Evolutionary conservation across 1,284 basidiomycete genomes (phyloP).

Genomic region (Inonotus hispidus): DNA sequence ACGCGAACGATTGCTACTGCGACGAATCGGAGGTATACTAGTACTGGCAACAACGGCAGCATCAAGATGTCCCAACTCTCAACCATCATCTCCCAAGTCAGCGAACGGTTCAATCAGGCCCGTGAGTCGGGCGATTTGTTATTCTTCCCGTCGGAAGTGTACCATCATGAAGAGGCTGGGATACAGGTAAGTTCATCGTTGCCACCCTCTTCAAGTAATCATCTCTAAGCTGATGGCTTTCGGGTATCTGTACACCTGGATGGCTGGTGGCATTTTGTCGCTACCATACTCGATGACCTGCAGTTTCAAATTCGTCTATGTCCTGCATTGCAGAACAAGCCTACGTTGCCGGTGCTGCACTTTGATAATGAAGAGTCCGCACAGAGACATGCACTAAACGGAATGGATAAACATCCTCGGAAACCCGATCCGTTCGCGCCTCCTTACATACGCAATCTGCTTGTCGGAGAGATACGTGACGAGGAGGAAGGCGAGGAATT

Average conservation of each 20-base stretch:
- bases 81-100: conserved; percentile 52
- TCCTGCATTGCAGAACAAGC: conserved; percentile 76
- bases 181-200: conserved; percentile 46
- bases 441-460: conserved; percentile 71
- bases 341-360: conserved; percentile 42
- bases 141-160: conserved; percentile 69
- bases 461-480: conserved; percentile 66
- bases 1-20: not conserved
- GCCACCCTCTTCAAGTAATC: not conserved
- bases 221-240: not conserved
- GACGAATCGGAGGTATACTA: not conserved
- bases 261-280: not conserved
- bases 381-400: conserved; percentile 24
- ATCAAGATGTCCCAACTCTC: conserved; percentile 27
- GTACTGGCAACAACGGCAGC: not conserved
- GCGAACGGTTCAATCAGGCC: conserved; percentile 56
- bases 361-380: conserved; percentile 30
- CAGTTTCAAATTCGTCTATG: conserved; percentile 82
- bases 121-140: conserved; percentile 62
- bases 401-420: conserved; percentile 25
- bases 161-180: conserved; percentile 52
- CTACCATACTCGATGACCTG: not conserved
- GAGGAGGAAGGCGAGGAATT: conserved; percentile 60
- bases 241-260: not conserved
- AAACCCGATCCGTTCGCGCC: conserved; percentile 71